Conservation (phyloP, 306 rosid species). For the Mucuna pruriens region DNA sequence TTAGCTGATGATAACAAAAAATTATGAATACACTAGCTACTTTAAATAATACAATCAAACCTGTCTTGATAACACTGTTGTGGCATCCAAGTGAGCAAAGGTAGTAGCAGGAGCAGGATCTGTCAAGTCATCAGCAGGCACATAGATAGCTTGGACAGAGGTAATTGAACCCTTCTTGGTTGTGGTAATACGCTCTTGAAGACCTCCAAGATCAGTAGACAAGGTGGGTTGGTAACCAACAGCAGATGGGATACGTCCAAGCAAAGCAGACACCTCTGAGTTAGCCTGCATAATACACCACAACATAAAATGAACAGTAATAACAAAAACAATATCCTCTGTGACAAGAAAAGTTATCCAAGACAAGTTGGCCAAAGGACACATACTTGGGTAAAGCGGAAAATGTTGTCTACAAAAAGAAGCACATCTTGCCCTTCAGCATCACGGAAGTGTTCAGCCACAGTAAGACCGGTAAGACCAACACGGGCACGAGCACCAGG, state of each 20-base stretch:
- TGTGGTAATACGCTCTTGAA: slow-evolving; percentile 98
- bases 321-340: neutral
- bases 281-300: slow-evolving; percentile 70
- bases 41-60: slow-evolving; percentile 45
- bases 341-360: neutral
- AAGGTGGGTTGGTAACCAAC: slow-evolving; percentile 98
- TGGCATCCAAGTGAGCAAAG: slow-evolving; percentile 99
- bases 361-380: neutral
- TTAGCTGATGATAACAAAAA: neutral
- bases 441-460: slow-evolving; percentile 98
- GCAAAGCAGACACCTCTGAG: slow-evolving; percentile 99
- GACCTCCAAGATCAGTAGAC: slow-evolving; percentile 98
- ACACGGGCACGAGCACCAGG: slow-evolving; percentile 99
- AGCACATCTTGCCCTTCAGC: slow-evolving; percentile 99
- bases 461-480: slow-evolving; percentile 96
- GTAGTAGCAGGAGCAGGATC: slow-evolving; percentile 99
- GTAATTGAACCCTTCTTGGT: slow-evolving; percentile 99
- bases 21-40: neutral
- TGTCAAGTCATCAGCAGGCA: slow-evolving; percentile 99
- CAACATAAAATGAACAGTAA: neutral
- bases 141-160: slow-evolving; percentile 98
- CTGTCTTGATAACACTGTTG: slow-evolving; percentile 96
- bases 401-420: slow-evolving; percentile 95
- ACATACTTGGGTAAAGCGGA: slow-evolving; percentile 95
- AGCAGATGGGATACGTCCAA: slow-evolving; percentile 99